phyloP scores from a whole-genome alignment of 306 rosid species.

The Glycine soja region DNA sequence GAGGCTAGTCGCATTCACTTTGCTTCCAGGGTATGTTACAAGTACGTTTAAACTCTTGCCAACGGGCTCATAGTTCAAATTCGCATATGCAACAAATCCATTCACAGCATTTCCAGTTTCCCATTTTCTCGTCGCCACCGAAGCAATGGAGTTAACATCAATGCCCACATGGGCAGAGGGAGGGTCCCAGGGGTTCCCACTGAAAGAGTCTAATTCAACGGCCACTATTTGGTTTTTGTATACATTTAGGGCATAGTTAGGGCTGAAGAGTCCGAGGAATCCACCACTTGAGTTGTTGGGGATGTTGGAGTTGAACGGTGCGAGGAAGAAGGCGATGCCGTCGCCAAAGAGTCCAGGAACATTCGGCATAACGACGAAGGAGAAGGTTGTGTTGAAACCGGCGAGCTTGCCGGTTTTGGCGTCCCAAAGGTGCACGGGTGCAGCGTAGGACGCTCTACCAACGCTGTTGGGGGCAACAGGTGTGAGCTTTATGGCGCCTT shows the following conservation, averaged over 20 bases:
- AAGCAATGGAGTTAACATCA: slow-evolving; percentile 50
- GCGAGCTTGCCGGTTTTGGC: slow-evolving; percentile 30
- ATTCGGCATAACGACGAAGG: slow-evolving; percentile 11
- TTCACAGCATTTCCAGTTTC: background rate
- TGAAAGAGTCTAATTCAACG: slow-evolving; percentile 53
- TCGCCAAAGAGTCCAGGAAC: slow-evolving; percentile 25
- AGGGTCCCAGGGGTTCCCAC: slow-evolving; percentile 50
- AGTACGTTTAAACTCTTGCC: slow-evolving; percentile 32
- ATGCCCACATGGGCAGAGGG: slow-evolving; percentile 49
- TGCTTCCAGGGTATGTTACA: slow-evolving; percentile 19
- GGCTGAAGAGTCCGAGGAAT: slow-evolving; percentile 51
- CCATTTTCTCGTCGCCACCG: slow-evolving; percentile 28
- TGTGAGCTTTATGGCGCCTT: slow-evolving; percentile 27
- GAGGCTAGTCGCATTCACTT: background rate
- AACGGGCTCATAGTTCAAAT: slow-evolving; percentile 45
- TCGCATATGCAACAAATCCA: slow-evolving; percentile 23
- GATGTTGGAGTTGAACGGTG: slow-evolving; percentile 41
- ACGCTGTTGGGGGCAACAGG: slow-evolving; percentile 2
- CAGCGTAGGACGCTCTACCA: slow-evolving; percentile 53
- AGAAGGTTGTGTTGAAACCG: slow-evolving; percentile 40
- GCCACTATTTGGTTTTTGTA: slow-evolving; percentile 50
- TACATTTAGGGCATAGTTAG: slow-evolving; percentile 38
- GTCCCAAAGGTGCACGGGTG: slow-evolving; percentile 55
- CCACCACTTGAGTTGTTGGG: slow-evolving; percentile 49
- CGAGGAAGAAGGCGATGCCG: slow-evolving; percentile 57